Evolutionary conservation across 257 asterid species (phyloP).

Genomic region (Vinca minor): DNA sequence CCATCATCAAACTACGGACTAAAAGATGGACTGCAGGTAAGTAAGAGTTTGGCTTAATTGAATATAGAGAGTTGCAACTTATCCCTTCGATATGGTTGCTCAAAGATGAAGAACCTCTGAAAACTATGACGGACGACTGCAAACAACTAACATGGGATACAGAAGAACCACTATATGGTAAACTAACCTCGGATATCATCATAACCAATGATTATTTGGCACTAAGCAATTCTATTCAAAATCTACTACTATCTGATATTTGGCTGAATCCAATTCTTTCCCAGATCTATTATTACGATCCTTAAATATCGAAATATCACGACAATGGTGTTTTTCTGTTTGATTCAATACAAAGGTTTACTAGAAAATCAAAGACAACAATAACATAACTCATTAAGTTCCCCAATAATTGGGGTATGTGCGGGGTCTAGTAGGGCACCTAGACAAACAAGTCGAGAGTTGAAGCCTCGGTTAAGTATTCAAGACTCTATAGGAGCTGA

Average conservation of each 20-base stretch:
- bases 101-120: background rate
- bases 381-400: background rate
- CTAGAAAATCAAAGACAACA: background rate
- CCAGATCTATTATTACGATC: background rate
- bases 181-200: background rate
- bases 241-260: background rate
- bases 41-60: background rate
- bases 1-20: background rate
- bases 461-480: no score
- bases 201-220: background rate
- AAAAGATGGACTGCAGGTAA: background rate
- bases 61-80: background rate
- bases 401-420: no score
- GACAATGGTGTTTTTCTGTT: no score
- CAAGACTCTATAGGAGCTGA: no score
- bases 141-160: background rate
- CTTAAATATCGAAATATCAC: no score
- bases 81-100: background rate
- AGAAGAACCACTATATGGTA: background rate
- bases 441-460: background rate
- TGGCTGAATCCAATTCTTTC: background rate
- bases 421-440: background rate
- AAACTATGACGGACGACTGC: background rate
- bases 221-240: background rate
- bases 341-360: no score